A percentile compares a stretch with the other conserved stretches of the same genome.
Conservation (phyloP, 768 basidiomycete genomes). For the Sporobolomyces roseus region DNA sequence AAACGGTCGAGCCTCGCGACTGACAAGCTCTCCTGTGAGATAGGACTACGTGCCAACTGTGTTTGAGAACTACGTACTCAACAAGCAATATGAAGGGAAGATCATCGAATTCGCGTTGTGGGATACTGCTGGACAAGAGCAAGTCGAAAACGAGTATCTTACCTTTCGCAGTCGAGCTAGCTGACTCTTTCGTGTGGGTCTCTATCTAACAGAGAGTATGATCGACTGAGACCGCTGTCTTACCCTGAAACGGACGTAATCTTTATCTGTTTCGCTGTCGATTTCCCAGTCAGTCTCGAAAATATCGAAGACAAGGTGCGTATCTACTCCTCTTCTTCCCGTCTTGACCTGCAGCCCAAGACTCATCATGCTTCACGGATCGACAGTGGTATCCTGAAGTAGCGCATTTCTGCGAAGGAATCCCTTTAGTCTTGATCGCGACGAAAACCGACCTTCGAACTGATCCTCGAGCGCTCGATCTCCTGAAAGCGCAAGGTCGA, state of each 20-base stretch:
- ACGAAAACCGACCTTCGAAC: constrained; percentile 88
- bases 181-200: too few relatives aligned
- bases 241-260: constrained; percentile 99
- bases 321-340: neutral
- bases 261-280: constrained; percentile 96
- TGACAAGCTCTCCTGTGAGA: neutral
- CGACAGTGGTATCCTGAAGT: constrained; percentile 89
- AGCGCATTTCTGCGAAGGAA: constrained; percentile 82
- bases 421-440: constrained; percentile 83
- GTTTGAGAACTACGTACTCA: constrained; percentile 96
- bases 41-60: constrained; percentile 90
- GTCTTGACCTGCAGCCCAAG: neutral
- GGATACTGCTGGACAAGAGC: constrained; percentile 98
- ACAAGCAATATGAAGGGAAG: constrained; percentile 84
- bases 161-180: too few relatives aligned
- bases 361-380: too few relatives aligned
- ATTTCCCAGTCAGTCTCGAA: constrained; percentile 92
- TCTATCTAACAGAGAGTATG: constrained; percentile 79
- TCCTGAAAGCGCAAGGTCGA: constrained; percentile 77
- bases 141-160: too few relatives aligned
- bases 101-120: constrained; percentile 93
- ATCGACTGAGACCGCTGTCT: constrained; percentile 89
- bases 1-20: neutral
- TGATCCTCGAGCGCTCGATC: constrained; percentile 77
- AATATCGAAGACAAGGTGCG: constrained; percentile 99